phyloP scores from a whole-genome alignment of 805 yeast species.

The Nakazawaea laoshanensis region DNA sequence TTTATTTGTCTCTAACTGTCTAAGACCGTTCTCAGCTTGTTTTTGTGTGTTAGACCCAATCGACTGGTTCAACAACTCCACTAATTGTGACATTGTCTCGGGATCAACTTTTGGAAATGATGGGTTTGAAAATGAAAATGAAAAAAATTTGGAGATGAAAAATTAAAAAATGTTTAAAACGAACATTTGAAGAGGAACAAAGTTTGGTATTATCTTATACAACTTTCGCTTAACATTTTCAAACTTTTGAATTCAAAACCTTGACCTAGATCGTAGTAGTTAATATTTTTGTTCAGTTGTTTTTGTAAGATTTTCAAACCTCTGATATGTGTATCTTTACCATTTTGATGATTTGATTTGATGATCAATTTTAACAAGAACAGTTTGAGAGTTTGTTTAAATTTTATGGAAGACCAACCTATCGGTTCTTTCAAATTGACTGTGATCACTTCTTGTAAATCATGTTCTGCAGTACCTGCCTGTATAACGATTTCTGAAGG shows the following conservation, averaged over 20 bases:
- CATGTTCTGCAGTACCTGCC: constrained; percentile 79
- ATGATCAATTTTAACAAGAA: constrained; percentile 57
- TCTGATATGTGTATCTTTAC: constrained; percentile 89
- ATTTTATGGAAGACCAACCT: constrained; percentile 70
- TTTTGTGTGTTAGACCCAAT: constrained; percentile 57
- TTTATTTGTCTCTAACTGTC: constrained; percentile 50
- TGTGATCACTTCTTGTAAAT: constrained; percentile 56
- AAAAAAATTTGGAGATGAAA: not conserved
- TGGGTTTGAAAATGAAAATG: too few relatives aligned
- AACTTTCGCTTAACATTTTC: constrained; percentile 23
- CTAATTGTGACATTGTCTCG: constrained; percentile 20
- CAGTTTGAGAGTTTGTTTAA: constrained; percentile 56
- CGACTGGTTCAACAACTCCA: constrained; percentile 52
- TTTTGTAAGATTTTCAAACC: constrained; percentile 57
- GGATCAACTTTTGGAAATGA: too few relatives aligned
- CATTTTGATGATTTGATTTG: constrained; percentile 81
- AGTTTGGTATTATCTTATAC: constrained; percentile 17
- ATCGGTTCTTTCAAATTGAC: constrained; percentile 54
- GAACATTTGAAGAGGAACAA: too few relatives aligned
- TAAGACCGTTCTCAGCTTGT: constrained; percentile 57
- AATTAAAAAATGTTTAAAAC: too few relatives aligned
- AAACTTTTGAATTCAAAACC: constrained; percentile 25
- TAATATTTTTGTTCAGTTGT: constrained; percentile 15
- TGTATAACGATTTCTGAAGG: constrained; percentile 59
- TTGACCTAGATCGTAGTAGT: constrained; percentile 15